Evolutionary conservation across 192 early-diverging fungal genomes (phyloP).

Genomic region (Podochytrium sp.): DNA sequence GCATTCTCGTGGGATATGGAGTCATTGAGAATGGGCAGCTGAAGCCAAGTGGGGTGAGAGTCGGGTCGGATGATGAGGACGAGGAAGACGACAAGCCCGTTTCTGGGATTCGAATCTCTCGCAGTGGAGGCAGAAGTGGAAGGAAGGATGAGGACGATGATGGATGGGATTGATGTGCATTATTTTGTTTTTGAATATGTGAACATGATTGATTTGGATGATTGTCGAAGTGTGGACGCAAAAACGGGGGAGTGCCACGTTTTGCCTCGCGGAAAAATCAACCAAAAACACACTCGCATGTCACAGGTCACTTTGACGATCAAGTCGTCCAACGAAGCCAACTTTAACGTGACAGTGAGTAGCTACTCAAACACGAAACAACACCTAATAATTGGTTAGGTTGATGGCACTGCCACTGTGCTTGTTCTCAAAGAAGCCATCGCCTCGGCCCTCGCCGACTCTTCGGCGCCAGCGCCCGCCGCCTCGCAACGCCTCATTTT

Average conservation of each 20-base stretch:
- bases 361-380: neutral
- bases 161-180: constrained; percentile 46
- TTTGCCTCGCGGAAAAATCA: constrained; percentile 15
- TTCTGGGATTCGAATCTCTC: constrained; percentile 25
- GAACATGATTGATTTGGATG: too few relatives aligned
- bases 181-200: constrained; percentile 12
- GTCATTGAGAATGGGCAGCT: constrained; percentile 32
- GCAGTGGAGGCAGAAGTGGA: constrained; percentile 22
- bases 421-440: constrained; percentile 79
- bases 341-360: constrained; percentile 68
- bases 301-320: constrained; percentile 68
- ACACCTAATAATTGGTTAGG: neutral
- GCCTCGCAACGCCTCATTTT: constrained; percentile 87
- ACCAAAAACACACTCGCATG: constrained; percentile 47
- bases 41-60: neutral
- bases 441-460: constrained; percentile 57
- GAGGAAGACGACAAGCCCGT: constrained; percentile 39
- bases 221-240: neutral
- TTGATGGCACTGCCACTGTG: constrained; percentile 58
- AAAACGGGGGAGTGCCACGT: neutral
- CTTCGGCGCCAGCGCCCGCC: constrained; percentile 53
- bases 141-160: constrained; percentile 42
- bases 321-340: constrained; percentile 75
- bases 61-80: constrained; percentile 32
- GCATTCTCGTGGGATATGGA: constrained; percentile 40